Evolutionary conservation across 2,329 filamentous ascomycete species (phyloP).

Genomic region (Ophiostoma sp.): DNA sequence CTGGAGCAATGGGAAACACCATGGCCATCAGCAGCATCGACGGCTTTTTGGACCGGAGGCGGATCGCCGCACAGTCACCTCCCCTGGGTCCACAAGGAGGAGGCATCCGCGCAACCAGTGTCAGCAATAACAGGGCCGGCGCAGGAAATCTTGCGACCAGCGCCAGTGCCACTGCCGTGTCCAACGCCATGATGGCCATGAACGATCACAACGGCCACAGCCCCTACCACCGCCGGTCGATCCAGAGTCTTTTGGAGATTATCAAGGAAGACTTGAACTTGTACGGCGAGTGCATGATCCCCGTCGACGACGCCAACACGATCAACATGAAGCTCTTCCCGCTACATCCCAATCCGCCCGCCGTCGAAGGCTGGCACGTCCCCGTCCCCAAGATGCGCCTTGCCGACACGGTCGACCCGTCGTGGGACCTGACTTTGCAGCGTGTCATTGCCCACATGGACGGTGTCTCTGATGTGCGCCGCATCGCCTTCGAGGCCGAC

Average conservation of each 20-base stretch:
- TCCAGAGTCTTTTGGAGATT: constrained; percentile 81
- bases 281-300: constrained; percentile 98
- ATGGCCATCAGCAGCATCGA: constrained; percentile 18
- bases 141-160: constrained; percentile 35
- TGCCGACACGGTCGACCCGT: constrained; percentile 62
- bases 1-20: constrained; percentile 9
- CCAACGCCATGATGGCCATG: background rate
- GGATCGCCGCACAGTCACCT: constrained; percentile 15
- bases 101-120: constrained; percentile 30
- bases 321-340: constrained; percentile 97
- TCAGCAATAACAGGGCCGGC: constrained; percentile 30
- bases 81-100: constrained; percentile 55
- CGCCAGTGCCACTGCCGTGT: constrained; percentile 32
- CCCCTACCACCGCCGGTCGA: constrained; percentile 56
- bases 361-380: constrained; percentile 85
- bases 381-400: constrained; percentile 73
- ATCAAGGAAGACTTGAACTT: constrained; percentile 88
- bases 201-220: constrained; percentile 26
- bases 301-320: constrained; percentile 90
- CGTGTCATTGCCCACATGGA: constrained; percentile 85
- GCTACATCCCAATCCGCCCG: constrained; percentile 71
- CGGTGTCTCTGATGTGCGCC: constrained; percentile 83
- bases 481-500: constrained; percentile 81
- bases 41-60: constrained; percentile 18
- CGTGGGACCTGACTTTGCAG: constrained; percentile 74